Base-by-base conservation (phyloP, 2,329 filamentous ascomycete genomes). In the Botrytis fabae region DNA sequence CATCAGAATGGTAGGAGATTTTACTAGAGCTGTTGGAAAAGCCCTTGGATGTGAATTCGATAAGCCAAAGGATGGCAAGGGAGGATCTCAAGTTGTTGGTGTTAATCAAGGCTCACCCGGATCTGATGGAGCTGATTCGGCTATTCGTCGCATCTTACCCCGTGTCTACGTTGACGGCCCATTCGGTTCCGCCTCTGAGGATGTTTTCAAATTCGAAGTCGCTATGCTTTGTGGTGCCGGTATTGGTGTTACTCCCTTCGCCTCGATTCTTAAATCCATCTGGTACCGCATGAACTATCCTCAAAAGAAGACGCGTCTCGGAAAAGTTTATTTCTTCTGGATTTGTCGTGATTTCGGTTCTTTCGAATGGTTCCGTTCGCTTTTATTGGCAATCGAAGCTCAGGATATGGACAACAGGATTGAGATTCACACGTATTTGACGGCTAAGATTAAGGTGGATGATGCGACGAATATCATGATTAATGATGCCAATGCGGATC, bases 261-360 rank as follows among this genome's bases (percentile, higher is more conserved):
- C 93, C 20, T 94, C 92, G 0, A 95, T 95, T 78, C 87, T 95
- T 80, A 97, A 97, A 86, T 94, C 92, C 70, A 95, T 97, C 83
- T 97, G 93, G 93, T 97, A 96, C 85, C 90, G 93, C 68, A 94
- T 95, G 91, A 95, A 94, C 86, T 95, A 93, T 83, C 92, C 92
- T 4, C 91, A 93, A 81, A 89, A 91, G 82, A 92, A 92, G 84
- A 95, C 92, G 4, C 87, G 92, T 6, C 86, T 97, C 61, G 88
- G 91, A 79, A 97, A 96, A 82, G 93, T 97, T 38, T 97, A 96
- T 85, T 96, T 96, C 85, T 94, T 96, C 87, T 96, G 93, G 93
- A 91, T 96, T 75, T 95, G 93, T 85, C 88, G 93, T 82, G 93
- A 96, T 82, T 95, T 95, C 80, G 93, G 91, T 48, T 94, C 92